These are phyloP conservation scores for Penicillium waksmanii DNA, from an alignment of 495 filamentous ascomycete genomes.

Conservation along the genomic window DNA sequence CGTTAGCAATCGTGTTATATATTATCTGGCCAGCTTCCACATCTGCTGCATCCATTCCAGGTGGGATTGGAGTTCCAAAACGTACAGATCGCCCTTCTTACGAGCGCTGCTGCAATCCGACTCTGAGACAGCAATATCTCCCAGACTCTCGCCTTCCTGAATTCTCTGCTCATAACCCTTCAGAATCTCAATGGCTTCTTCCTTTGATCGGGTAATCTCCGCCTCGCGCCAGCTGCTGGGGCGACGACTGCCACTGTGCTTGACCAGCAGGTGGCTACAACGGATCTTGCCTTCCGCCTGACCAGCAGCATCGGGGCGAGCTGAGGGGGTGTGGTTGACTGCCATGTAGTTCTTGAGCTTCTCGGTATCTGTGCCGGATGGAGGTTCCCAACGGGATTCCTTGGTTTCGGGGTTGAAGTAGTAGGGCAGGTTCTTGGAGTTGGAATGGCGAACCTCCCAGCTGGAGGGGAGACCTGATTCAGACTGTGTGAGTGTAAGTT, in stretches of 20 bases:
- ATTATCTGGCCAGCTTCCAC: too few relatives aligned
- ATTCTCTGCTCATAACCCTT: slow-evolving; percentile 74
- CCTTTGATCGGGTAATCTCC: slow-evolving; percentile 83
- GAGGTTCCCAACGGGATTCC: slow-evolving; percentile 93
- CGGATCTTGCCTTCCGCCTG: slow-evolving; percentile 84
- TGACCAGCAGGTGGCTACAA: slow-evolving; percentile 86
- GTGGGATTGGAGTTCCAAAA: slow-evolving; percentile 12
- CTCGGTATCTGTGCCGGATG: slow-evolving; percentile 80
- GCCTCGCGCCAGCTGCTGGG: slow-evolving; percentile 91
- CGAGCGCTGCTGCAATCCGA: slow-evolving; percentile 94
- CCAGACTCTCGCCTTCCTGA: slow-evolving; percentile 67
- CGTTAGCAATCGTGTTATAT: slow-evolving; percentile 22
- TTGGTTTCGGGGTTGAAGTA: slow-evolving; percentile 88
- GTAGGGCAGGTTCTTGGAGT: slow-evolving; percentile 97
- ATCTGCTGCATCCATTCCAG: too few relatives aligned
- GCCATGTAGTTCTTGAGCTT: slow-evolving; percentile 94
- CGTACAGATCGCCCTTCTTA: slow-evolving; percentile 88
- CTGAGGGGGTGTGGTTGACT: slow-evolving; percentile 67
- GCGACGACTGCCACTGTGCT: slow-evolving; percentile 84
- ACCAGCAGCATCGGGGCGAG: slow-evolving; percentile 49
- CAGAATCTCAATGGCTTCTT: slow-evolving; percentile 80
- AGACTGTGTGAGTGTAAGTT: slow-evolving; percentile 36
- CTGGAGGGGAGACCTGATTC: slow-evolving; percentile 81
- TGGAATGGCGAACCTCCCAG: slow-evolving; percentile 96
- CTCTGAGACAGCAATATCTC: slow-evolving; percentile 82